Percentiles rank a stretch among this genome's conserved stretches.
Evolutionary conservation across 2,329 filamentous ascomycete species (phyloP).

Genomic region (Arthrobotrys musiformis): DNA sequence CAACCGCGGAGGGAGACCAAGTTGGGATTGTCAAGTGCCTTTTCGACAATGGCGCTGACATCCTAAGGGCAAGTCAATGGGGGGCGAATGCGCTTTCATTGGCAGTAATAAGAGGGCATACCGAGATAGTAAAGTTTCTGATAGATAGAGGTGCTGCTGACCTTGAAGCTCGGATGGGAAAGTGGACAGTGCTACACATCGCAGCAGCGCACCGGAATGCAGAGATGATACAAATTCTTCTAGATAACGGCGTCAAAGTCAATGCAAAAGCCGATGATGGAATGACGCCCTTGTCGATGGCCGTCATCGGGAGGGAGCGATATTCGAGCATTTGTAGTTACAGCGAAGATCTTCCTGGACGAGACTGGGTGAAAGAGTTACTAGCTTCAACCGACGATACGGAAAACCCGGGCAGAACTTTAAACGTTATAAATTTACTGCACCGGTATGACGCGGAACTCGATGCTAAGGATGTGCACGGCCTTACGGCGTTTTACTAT

Average conservation of each 20-base stretch:
- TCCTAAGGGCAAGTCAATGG: background rate
- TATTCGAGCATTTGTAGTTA: too few relatives aligned
- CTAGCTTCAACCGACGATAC: too few relatives aligned
- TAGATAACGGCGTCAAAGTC: conserved; percentile 4
- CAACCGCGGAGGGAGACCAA: background rate
- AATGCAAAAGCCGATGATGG: too few relatives aligned
- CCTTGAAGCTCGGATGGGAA: background rate
- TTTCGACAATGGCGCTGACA: background rate
- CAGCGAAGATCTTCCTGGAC: too few relatives aligned
- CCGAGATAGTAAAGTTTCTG: background rate
- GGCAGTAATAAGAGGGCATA: background rate
- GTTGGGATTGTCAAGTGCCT: background rate
- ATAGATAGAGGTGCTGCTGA: background rate
- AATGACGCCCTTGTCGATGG: too few relatives aligned
- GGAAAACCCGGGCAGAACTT: too few relatives aligned
- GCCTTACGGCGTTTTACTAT: too few relatives aligned
- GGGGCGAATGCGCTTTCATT: background rate
- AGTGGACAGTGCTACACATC: background rate
- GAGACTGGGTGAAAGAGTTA: too few relatives aligned
- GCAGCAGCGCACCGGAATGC: background rate
- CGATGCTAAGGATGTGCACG: too few relatives aligned
- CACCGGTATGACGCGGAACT: too few relatives aligned
- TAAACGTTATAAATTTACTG: too few relatives aligned
- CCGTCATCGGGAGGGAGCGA: too few relatives aligned
- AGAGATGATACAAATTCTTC: background rate